These are phyloP conservation scores for Nicotiana tomentosiformis DNA, from an alignment of 257 asterid species.

Conservation along the genomic window DNA sequence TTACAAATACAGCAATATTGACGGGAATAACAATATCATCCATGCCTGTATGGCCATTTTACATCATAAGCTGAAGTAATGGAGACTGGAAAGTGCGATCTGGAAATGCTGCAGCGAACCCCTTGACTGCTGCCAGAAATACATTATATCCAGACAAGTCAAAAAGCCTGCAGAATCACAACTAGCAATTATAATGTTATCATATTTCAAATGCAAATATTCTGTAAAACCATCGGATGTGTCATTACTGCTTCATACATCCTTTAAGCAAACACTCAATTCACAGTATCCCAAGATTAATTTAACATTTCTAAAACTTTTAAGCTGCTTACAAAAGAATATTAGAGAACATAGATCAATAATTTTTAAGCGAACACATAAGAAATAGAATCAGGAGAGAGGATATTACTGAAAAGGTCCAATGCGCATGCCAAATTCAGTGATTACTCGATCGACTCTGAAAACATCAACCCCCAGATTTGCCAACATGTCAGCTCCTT, in stretches of 20 bases:
- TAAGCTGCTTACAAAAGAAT: background rate
- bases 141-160: slow-evolving; percentile 2
- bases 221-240: too few relatives aligned
- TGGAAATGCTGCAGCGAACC: slow-evolving; percentile 4
- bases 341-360: background rate
- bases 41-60: slow-evolving; percentile 7
- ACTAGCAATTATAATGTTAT: too few relatives aligned
- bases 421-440: slow-evolving; percentile 43
- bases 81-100: slow-evolving; percentile 11
- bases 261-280: too few relatives aligned
- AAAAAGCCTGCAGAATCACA: slow-evolving; percentile 2
- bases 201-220: too few relatives aligned
- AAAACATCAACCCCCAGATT: slow-evolving; percentile 37
- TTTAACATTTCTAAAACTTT: too few relatives aligned
- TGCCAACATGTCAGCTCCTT: slow-evolving; percentile 37
- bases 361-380: background rate
- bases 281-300: too few relatives aligned
- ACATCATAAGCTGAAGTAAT: slow-evolving; percentile 3
- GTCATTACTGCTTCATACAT: too few relatives aligned
- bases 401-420: slow-evolving; percentile 45
- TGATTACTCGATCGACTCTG: slow-evolving; percentile 36
- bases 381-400: background rate
- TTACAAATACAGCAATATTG: too few relatives aligned
- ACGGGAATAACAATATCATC: background rate
- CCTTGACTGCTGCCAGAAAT: slow-evolving; percentile 1